Evolutionary conservation across 23 red algal genomes (phyloP), one percentile per base, ranked within the genome.

Genomic region (Chondrus crispus): DNA sequence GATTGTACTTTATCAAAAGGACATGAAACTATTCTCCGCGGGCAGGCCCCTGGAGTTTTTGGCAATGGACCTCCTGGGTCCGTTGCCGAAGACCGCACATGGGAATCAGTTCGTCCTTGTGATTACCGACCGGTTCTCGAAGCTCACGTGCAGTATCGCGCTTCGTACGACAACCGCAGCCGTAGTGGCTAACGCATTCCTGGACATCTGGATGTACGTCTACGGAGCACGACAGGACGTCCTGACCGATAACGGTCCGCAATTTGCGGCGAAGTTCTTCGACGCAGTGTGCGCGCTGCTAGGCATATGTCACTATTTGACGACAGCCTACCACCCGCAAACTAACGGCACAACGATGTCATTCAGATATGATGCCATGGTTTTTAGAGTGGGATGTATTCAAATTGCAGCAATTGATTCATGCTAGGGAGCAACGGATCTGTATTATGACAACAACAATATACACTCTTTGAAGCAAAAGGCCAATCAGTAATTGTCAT

Each of bases 201-300:
- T 73, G 68, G 68, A 73, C 14, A 30, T 16, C 28, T 73, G 68
- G 13, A 24, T 73, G 26, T 30, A 14, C 28, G 68, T 24, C 36
- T 73, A 73, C 68, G 68, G 68, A 24, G 68, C 36, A 13, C 68
- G 18, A 41, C 4, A 84, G 32, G 2, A 9, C 50, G 16, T 84
- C 5, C 80, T 84, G 33, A 63, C 50, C 6, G 49, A 63, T 3
- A 84, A 63, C 50, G 49, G 50, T 46, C 80, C 50, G 3, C 50
- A 84, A 28, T 84, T 84, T 29, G 80, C 53, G 5, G 50, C 80
- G 6, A 68, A 42, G 47, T 63, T 84, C 80, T 68, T 84, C 37
- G 54, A 84, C 22, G 50, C 54, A 40, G 2, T 84, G 3, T 68
- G 53, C 30, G 80, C 48, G 68, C 40, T 52, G 8, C 60, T 84